Conservation (phyloP, 495 filamentous ascomycete species). For the Podospora pseudopauciseta region DNA sequence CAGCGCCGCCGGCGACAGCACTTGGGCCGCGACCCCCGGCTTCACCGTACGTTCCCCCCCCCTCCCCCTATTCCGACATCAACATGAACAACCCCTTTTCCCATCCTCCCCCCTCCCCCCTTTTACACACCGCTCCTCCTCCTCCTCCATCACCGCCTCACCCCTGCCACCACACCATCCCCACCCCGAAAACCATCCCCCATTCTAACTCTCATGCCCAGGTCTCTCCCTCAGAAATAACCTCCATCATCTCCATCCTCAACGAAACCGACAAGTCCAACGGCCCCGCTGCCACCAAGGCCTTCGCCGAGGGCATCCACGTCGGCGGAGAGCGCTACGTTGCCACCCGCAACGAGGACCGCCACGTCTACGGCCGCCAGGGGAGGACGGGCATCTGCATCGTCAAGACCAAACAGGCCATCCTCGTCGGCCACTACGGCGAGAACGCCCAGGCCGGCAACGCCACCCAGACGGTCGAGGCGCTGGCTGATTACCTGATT, state of each 20-base stretch:
- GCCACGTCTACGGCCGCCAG: slow-evolving; percentile 83
- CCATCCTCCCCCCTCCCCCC: too few species aligned
- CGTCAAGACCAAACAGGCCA: slow-evolving; percentile 77
- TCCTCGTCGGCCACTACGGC: slow-evolving; percentile 81
- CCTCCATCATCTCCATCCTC: slow-evolving; percentile 48
- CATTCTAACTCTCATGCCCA: not conserved
- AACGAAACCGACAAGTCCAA: slow-evolving; percentile 27
- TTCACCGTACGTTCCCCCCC: slow-evolving; percentile 63
- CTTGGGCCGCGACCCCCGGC: slow-evolving; percentile 69
- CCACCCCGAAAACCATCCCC: too few species aligned
- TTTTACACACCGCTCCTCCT: not conserved
- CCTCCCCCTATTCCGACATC: slow-evolving; percentile 7
- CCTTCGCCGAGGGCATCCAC: slow-evolving; percentile 60
- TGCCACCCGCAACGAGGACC: slow-evolving; percentile 65
- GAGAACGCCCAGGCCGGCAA: slow-evolving; percentile 64
- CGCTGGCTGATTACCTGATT: slow-evolving; percentile 72
- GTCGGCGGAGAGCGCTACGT: slow-evolving; percentile 69
- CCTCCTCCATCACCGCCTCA: not conserved
- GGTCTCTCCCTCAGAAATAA: slow-evolving; percentile 42
- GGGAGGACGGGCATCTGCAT: slow-evolving; percentile 76
- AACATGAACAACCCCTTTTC: not conserved
- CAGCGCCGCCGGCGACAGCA: slow-evolving; percentile 71
- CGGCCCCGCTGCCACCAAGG: slow-evolving; percentile 45
- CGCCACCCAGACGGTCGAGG: slow-evolving; percentile 60
- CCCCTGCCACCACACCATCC: not conserved